Evolutionary conservation across 2,329 filamentous ascomycete genomes (phyloP), one percentile per base, ranked within the genome.

Genomic region (Trichocomaceae sp.): DNA sequence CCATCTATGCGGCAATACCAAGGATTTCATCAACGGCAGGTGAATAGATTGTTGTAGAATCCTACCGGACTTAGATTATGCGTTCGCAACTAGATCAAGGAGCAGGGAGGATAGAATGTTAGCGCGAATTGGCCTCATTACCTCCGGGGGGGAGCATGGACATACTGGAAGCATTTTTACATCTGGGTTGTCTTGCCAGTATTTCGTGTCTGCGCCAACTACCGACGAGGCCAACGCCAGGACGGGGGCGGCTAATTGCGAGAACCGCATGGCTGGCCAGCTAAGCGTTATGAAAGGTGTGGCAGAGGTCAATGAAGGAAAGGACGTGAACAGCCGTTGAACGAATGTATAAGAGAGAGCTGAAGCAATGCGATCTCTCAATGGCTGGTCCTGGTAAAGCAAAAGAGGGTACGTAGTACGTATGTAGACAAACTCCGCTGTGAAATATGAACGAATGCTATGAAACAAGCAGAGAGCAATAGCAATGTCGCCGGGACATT

Each of bases 21-120:
- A 29, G 2, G 1, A 47, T 19, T 55, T n/a, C n/a, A 26, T 41
- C 55, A n/a, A 47, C 22, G 57, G 57, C 61, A 57, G 31, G 31
- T 35, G 15, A 13, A 63, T 12, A 41, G n/a, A n/a, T 19, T 17
- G n/a, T 41, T 41, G 17, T 41, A 41, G 37, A 3, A 13, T 81
- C 85, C 72, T 76, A 91, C 88, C 79, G 87, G 82, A 70, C 81
- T 77, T 59, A 96, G 79, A 66, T 86, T 92, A 74, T 96, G 91
- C 67, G 91, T 95, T 69, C 89, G 84, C 67, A 96, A 80, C 88
- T 95, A 72, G 19, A 47, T 9, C 39, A 57, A 56, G 23, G 39
- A n/a, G n/a, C n/a, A n/a, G n/a, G 26, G 15, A 15, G 19, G 29
- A 45, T 12, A 31, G 41, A 5, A 10, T 23, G 17, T 37, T 45